Evolutionary conservation across 2,329 filamentous ascomycete species (phyloP).

Genomic region (Volutella citrinella): DNA sequence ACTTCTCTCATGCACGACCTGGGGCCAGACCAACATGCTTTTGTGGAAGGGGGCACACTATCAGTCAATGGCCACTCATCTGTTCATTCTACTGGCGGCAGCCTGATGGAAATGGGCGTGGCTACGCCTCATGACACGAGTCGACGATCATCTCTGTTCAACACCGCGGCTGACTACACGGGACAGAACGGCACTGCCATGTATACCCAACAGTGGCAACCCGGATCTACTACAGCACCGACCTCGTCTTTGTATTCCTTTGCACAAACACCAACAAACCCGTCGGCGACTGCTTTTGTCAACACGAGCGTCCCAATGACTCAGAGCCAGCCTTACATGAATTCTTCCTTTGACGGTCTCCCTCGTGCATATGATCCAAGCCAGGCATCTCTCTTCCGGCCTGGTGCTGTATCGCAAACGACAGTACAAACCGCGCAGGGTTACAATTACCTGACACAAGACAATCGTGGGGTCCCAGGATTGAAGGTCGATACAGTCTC

Average conservation of each 20-base stretch:
- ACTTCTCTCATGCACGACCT: conserved; percentile 43
- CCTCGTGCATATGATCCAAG: conserved; percentile 32
- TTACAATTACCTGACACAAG: conserved; percentile 34
- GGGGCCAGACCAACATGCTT: conserved; percentile 37
- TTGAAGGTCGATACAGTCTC: conserved; percentile 29
- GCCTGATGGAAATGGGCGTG: conserved; percentile 44
- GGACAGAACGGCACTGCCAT: conserved; percentile 35
- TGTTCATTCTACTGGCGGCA: conserved; percentile 31
- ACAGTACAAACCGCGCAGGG: conserved; percentile 28
- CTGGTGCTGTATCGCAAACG: conserved; percentile 27
- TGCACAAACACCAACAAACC: conserved; percentile 34
- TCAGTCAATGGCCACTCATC: conserved; percentile 31
- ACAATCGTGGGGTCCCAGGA: conserved; percentile 29
- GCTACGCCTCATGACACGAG: conserved; percentile 42
- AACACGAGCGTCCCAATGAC: conserved; percentile 30
- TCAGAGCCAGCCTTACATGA: conserved; percentile 32
- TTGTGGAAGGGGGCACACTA: conserved; percentile 36
- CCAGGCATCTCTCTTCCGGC: conserved; percentile 31
- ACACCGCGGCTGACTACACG: conserved; percentile 39
- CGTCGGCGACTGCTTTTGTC: conserved; percentile 30
- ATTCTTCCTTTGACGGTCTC: conserved; percentile 32
- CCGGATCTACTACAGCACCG: conserved; percentile 38
- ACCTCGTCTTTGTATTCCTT: conserved; percentile 46
- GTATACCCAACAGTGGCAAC: conserved; percentile 45
- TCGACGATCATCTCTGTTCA: conserved; percentile 44